Evolutionary conservation across 2,329 filamentous ascomycete species (phyloP), one percentile per base, ranked within the genome.

Genomic region (Paracoccidioides brasiliensis): DNA sequence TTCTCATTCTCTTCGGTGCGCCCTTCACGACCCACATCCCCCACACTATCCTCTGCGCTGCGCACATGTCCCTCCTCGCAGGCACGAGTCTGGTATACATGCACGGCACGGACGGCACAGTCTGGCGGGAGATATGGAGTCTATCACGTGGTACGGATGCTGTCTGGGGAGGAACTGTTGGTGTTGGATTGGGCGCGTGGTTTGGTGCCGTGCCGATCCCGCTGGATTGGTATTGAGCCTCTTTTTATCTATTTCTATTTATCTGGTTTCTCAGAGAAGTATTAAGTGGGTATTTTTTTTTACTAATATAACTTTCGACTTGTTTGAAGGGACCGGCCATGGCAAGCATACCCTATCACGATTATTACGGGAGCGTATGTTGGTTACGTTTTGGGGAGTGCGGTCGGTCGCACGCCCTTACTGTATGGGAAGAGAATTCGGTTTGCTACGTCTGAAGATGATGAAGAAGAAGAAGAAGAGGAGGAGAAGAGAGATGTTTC

Each of bases 301-400:
- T 12, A 33, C 28, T 7, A 9, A 37, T 45, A 22, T 41, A 5
- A 35, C 28, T 55, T 38, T 55, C 3, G 44, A 38, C 28, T 53
- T 48, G 49, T 58, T 35, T 40, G 12, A 60, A 80, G 78, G 79
- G 93, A 98, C 69, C 83, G 93, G n/a, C 90, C 95, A 63, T 98
- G 93, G 93, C 93, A 98, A 80, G 88, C 85, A 70, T 98, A 91
- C 87, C 93, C 93, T 0, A 85, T 97, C 50, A 98, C 93, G 0
- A 86, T 98, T 57, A 72, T 97, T 4, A 83, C 81, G 1, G 93
- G 93, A 2, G 78, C 86, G 15, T 97, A 95, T 70, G 72, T 81
- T 5, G 93, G 93, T 0, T 90, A 87, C 69, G 76, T 81, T 0
- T 61, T 88, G 10, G 90, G 90, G 1, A 62, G 64, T 5, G 57